These are phyloP conservation scores for Teratosphaeria destructans DNA, from an alignment of 2,329 filamentous ascomycete genomes.

Conservation along the genomic window DNA sequence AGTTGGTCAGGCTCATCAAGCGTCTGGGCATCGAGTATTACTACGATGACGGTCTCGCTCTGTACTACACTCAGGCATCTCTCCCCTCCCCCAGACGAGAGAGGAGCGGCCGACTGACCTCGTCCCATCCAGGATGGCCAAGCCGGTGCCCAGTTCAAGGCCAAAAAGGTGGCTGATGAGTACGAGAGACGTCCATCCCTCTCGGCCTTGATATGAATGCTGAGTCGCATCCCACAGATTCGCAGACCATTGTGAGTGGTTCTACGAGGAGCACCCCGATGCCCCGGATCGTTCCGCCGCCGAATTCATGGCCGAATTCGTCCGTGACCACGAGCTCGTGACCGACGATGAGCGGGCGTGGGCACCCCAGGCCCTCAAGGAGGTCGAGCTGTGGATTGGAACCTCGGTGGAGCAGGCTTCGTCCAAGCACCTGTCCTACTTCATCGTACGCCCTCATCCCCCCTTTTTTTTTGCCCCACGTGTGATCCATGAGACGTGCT, in stretches of 20 bases:
- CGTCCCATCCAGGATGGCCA: constrained; percentile 20
- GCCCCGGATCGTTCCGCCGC: constrained; percentile 31
- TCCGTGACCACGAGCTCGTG: constrained; percentile 31
- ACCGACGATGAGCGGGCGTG: constrained; percentile 33
- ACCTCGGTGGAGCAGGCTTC: constrained; percentile 33
- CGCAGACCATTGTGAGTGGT: constrained; percentile 8
- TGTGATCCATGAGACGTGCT: not conserved
- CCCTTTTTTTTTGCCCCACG: not conserved
- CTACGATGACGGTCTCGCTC: constrained; percentile 34
- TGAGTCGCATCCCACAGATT: not conserved
- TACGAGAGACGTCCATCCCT: constrained; percentile 4
- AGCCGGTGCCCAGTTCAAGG: constrained; percentile 36
- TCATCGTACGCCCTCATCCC: constrained; percentile 16
- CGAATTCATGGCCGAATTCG: constrained; percentile 32
- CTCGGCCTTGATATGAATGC: not conserved
- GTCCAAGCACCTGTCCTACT: constrained; percentile 34
- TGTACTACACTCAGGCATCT: constrained; percentile 30
- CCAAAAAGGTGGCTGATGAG: constrained; percentile 37
- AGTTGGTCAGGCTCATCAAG: constrained; percentile 33
- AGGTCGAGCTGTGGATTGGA: constrained; percentile 36
- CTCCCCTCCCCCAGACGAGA: not conserved
- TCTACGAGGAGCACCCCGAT: constrained; percentile 31
- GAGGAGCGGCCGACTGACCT: not conserved
- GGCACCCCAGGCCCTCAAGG: constrained; percentile 35
- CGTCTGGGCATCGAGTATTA: constrained; percentile 35